A percentile compares a stretch with the other conserved stretches of the same genome.
phyloP scores from a whole-genome alignment of 2,329 filamentous ascomycete species.

The Sclerotinia glacialis region DNA sequence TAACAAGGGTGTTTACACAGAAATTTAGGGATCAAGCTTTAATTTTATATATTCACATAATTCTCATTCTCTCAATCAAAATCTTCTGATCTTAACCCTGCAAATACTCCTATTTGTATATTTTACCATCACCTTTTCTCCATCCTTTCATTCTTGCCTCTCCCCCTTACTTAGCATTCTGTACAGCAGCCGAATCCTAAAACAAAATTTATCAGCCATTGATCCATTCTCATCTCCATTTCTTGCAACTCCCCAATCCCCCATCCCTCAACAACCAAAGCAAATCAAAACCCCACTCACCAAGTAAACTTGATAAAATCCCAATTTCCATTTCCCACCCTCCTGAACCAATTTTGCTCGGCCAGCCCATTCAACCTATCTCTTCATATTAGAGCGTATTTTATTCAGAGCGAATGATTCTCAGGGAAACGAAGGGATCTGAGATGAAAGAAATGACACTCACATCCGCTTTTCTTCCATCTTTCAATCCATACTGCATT shows the following conservation, averaged over 20 bases:
- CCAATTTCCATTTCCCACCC: slow-evolving; percentile 34
- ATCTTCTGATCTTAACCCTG: background rate
- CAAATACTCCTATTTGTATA: background rate
- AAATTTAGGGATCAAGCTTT: background rate
- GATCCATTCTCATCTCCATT: background rate
- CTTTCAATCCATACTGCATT: slow-evolving; percentile 48
- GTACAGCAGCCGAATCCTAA: slow-evolving; percentile 21
- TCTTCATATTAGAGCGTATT: slow-evolving; percentile 3
- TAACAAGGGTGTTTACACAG: background rate
- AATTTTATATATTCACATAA: background rate
- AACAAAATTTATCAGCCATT: background rate
- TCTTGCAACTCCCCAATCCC: too few species aligned
- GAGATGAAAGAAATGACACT: slow-evolving; percentile 17
- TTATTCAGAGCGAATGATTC: too few species aligned
- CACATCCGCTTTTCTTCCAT: slow-evolving; percentile 41
- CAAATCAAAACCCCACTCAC: background rate
- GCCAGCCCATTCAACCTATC: slow-evolving; percentile 36
- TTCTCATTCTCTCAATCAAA: background rate
- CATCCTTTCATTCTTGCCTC: too few species aligned
- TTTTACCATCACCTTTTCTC: too few species aligned
- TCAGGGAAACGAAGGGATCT: too few species aligned
- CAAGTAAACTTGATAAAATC: slow-evolving; percentile 37
- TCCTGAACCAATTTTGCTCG: slow-evolving; percentile 34
- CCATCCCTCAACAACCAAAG: background rate
- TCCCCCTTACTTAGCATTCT: slow-evolving; percentile 13